Evolutionary conservation across 2,329 filamentous ascomycete genomes (phyloP).

Genomic region (Fusarium oxysporum): DNA sequence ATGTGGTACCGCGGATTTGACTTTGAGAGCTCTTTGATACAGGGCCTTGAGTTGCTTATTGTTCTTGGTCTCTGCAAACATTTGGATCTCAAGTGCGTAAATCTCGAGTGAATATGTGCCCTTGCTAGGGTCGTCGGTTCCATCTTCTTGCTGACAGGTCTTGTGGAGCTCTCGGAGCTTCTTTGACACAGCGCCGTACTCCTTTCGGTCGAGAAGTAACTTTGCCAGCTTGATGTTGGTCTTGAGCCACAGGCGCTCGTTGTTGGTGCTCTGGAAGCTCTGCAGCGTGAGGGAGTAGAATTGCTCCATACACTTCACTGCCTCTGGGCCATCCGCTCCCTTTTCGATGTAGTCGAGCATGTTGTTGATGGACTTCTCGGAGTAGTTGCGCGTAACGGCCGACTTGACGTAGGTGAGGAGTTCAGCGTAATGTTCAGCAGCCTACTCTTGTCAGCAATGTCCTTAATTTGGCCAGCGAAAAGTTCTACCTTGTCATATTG

Average conservation of each 20-base stretch:
- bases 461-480: background rate
- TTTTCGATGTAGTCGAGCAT: constrained; percentile 99
- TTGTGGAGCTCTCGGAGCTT: constrained; percentile 91
- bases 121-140: constrained; percentile 91
- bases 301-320: constrained; percentile 85
- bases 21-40: constrained; percentile 90
- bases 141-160: constrained; percentile 88
- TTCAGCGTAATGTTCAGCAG: constrained; percentile 91
- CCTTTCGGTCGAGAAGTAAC: constrained; percentile 89
- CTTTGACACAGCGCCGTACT: constrained; percentile 82
- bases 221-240: constrained; percentile 97
- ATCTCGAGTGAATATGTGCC: constrained; percentile 96
- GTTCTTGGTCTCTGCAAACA: constrained; percentile 96
- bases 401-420: constrained; percentile 98
- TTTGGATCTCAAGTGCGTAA: constrained; percentile 97
- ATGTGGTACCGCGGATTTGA: constrained; percentile 96
- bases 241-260: constrained; percentile 96
- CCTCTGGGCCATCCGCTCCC: constrained; percentile 75
- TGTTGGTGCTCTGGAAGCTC: constrained; percentile 97
- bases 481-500: constrained; percentile 80
- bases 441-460: constrained; percentile 63
- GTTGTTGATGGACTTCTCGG: constrained; percentile 99
- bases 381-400: constrained; percentile 96
- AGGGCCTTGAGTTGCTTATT: constrained; percentile 96
- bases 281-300: constrained; percentile 95